Base-by-base conservation (phyloP, 306 rosid species). In the Rosa persica region DNA sequence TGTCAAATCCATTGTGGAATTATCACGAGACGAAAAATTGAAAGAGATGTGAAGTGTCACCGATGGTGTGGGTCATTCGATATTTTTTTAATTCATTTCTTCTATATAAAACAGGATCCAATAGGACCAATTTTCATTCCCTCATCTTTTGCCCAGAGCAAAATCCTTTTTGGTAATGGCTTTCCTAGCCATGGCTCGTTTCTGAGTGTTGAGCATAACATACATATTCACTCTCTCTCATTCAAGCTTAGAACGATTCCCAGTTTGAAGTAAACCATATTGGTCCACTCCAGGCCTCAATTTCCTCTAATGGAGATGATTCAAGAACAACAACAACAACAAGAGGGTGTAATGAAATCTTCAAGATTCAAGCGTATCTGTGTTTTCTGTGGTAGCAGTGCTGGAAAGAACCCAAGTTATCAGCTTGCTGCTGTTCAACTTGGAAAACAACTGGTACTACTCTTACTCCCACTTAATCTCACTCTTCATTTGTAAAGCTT, bases 341-440 rank as follows among this genome's bases (percentile, higher is more conserved):
- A 65, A 19, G 82, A 71, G 70, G 27, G 49, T 77, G 44, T 72
- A 17, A 57, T 71, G 80, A 83, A 84, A 30, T 87, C 97, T 20
- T 88, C 98, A 20, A 87, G 89, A 81, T 95, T 95, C 83, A 89
- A 72, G 48, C 89, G 98, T 62, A 80, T 93, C 78, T 95, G 98
- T 73, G 98, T 95, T 30, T 95, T 89, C 86, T 95, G 98, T 30
- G 98, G 98, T 2, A 95, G 98, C 82, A 91, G 93, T 70, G 82
- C 92, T 7, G 98, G 98, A 13, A 95, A 87, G 79, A 95, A 69
- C 70, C 98, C 98, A 7, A 88, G 88, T 74, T 95, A 89, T 82
- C 93, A 87, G 79, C 84, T 86, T 20, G 96, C 98, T 64, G 97
- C 98, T 61, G 78, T 82, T 77, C 90, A 92, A 76, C 98, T 95